Evolutionary conservation across 2,329 filamentous ascomycete genomes (phyloP).

Genomic region (Neopestalotiopsis clavispora): DNA sequence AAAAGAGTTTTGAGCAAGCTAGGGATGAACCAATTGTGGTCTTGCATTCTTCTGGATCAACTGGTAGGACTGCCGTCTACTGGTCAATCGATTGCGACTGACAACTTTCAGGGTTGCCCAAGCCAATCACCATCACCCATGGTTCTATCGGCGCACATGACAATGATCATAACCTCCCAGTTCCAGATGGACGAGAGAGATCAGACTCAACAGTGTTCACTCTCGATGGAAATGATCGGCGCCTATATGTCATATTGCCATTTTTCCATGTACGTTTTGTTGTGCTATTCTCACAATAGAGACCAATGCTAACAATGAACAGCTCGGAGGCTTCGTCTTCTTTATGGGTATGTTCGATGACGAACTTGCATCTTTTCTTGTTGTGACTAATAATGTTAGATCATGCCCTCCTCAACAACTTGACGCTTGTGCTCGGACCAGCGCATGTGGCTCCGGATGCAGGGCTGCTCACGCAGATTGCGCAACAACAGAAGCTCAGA

Average conservation of each 20-base stretch:
- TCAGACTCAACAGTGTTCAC: conserved; percentile 19
- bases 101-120: conserved; percentile 19
- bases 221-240: conserved; percentile 15
- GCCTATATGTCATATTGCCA: conserved; percentile 20
- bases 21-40: conserved; percentile 20
- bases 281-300: neutral
- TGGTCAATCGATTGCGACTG: neutral
- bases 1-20: conserved; percentile 20
- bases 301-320: neutral
- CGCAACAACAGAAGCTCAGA: conserved; percentile 23
- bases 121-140: conserved; percentile 22
- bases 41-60: conserved; percentile 24
- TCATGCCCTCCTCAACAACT: conserved; percentile 23
- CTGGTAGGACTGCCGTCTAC: conserved; percentile 17
- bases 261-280: conserved; percentile 22
- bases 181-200: conserved; percentile 18
- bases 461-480: conserved; percentile 23
- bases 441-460: conserved; percentile 26
- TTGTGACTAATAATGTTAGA: conserved; percentile 18
- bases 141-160: conserved; percentile 17
- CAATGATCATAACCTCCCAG: conserved; percentile 19
- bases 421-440: conserved; percentile 25
- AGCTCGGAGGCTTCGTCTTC: conserved; percentile 17
- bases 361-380: neutral
- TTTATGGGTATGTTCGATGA: conserved; percentile 17